Base-by-base conservation (phyloP, 2,329 filamentous ascomycete species). In the Zymoseptoria passerinii region DNA sequence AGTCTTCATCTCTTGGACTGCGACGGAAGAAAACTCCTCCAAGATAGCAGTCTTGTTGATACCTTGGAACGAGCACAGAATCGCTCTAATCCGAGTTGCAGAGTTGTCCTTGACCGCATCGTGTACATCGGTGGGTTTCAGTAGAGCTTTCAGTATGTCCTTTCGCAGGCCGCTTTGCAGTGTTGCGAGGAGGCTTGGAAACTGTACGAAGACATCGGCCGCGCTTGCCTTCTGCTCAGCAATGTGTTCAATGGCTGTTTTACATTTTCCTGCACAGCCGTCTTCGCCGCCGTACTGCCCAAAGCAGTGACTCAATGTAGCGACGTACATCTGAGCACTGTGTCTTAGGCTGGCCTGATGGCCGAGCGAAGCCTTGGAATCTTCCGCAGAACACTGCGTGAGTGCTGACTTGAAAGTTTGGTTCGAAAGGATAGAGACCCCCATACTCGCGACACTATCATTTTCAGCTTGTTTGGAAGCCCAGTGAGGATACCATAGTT, bases 401-500 rank as follows among this genome's bases (percentile, higher is more conserved):
- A 60, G 18, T 10, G 62, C 62, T 13, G 23, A 20, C 40, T 61
- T 48, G 28, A 64, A 56, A 16, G 53, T 18, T n/a, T 61, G 53
- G 13, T 57, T 58, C n/a, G 52, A 28, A 7, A 58, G 28, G 8
- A 61, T 8, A 18, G 29, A 54, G 19, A 53, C 44, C 13, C 20
- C 55, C 28, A 28, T 27, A 28, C 50, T 27, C 35, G 40, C 48
- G 23, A 50, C 55, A 10, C 19, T 52, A 20, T 48, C 28, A 27
- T 50, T 35, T 18, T 58, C 53, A 20, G 48, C 52, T 48, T 61
- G 57, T 28, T 48, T 52, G 8, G 53, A 54, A 28, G 55, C 56
- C 61, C 59, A 65, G 9, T 55, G 44, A 2, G 65, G 67, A 13
- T 60, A 65, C 63, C 64, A 68, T 28, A 65, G 53, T 10, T 63